Evolutionary conservation across 768 basidiomycete genomes (phyloP), one percentile per base, ranked within the genome.

Genomic region (Suillus americanus): DNA sequence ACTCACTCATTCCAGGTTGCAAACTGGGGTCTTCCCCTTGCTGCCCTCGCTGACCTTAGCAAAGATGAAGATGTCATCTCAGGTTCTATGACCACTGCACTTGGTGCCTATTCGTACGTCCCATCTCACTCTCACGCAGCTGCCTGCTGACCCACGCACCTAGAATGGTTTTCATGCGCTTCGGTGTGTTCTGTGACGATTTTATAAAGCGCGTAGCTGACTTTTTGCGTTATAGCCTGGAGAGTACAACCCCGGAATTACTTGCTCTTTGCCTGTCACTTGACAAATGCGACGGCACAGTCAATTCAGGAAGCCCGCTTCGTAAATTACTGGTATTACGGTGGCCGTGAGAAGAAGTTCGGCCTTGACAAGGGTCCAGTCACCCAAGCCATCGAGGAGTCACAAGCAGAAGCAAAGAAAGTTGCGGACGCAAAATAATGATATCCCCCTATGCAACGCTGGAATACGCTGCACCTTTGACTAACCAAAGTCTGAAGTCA

Each of bases 1-100:
- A 51, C 37, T 54, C 60, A 66, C 54, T 62, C 56, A 46, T 67
- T 63, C 59, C 72, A 97, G 96, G 89, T 95, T 66, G 97, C 97
- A 66, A 99, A 99, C 82, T 99, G 97, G 93, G 97, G 97, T 72
- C 86, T 99, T 20, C 97, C 97, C 64, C 79, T 99, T 45, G 97
- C 97, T 71, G 97, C 97, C 50, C 81, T 99, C 51, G 73, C 95
- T 7, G 97, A 99, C 80, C 80, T 99, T 73, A 82, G 80, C 67
- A 97, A 95, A 74, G 95, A 98, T 86, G 95, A 97, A 77, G 94
- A 97, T 71, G 84, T 94, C 74, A 99, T 99, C 70, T 98, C 96
- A 59, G 97, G 96, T 18, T 86, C 95, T 40, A 99, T 99, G 97
- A 96, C 95, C 2, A 87, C 92, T 53, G 92, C 97, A 28, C 85